Percentiles rank a stretch among this genome's conserved stretches.
phyloP scores from a whole-genome alignment of 179 eudicot species.

The Camellia oleifera region DNA sequence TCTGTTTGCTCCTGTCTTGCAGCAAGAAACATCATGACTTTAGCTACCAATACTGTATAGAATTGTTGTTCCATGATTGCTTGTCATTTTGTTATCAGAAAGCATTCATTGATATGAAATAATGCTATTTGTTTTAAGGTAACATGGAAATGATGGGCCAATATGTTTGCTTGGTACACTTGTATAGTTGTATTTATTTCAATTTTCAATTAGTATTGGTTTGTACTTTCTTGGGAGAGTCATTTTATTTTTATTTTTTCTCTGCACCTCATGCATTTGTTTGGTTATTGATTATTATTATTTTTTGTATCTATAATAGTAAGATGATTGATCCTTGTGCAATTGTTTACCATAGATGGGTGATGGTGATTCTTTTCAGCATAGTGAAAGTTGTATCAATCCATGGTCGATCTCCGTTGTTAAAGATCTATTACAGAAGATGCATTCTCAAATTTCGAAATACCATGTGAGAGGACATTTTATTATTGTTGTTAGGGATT shows the following conservation, averaged over 20 bases:
- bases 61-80: background rate
- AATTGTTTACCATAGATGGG: conserved; percentile 22
- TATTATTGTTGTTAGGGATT: background rate
- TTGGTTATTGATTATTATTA: background rate
- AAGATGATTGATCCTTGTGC: conserved; percentile 13
- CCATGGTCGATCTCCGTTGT: conserved; percentile 71
- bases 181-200: background rate
- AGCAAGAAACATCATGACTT: no score
- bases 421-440: conserved; percentile 48
- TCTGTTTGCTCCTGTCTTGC: background rate
- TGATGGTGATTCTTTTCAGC: conserved; percentile 21
- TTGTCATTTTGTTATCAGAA: background rate
- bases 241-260: background rate
- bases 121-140: background rate
- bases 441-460: conserved; percentile 51
- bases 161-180: background rate
- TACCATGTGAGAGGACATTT: conserved; percentile 50
- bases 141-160: background rate
- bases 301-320: background rate
- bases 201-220: background rate
- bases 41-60: no score
- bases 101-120: background rate
- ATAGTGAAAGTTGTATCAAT: conserved; percentile 36
- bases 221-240: background rate
- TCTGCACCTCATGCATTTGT: background rate